These are phyloP conservation scores for Microbotryomycetes sp. DNA, from an alignment of 1,284 basidiomycete genomes.

Conservation along the genomic window DNA sequence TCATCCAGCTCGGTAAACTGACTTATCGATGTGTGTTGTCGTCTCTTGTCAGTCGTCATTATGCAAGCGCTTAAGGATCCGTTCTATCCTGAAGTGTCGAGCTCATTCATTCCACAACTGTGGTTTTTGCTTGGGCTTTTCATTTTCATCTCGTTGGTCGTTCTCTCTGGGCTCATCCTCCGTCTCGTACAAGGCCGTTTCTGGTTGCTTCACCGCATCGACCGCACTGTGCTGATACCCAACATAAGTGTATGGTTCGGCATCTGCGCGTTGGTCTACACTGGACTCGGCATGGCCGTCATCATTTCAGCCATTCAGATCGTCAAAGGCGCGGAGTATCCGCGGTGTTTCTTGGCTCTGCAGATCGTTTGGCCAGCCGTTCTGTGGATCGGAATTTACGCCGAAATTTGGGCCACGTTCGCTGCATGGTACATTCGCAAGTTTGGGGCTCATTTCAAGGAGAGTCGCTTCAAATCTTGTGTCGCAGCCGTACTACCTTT, in stretches of 20 bases:
- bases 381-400: slow-evolving; percentile 8
- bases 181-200: slow-evolving; percentile 13
- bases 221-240: slow-evolving; percentile 17
- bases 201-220: slow-evolving; percentile 17
- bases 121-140: slow-evolving; percentile 10
- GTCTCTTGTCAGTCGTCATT: background rate
- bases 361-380: slow-evolving; percentile 5
- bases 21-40: too few species aligned
- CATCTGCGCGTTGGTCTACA: slow-evolving; percentile 9
- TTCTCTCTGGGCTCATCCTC: slow-evolving; percentile 6
- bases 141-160: background rate
- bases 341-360: background rate
- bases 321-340: background rate
- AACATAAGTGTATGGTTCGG: slow-evolving; percentile 7
- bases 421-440: slow-evolving; percentile 14
- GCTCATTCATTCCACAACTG: background rate
- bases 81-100: slow-evolving; percentile 3
- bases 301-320: slow-evolving; percentile 5
- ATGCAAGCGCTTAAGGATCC: background rate
- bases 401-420: slow-evolving; percentile 15
- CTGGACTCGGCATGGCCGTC: slow-evolving; percentile 9
- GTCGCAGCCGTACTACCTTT: slow-evolving; percentile 7
- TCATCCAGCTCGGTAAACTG: background rate
- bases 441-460: slow-evolving; percentile 5
- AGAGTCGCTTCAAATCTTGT: background rate